phyloP scores from a whole-genome alignment of 179 eudicot genomes.

The Beta corolliflora region DNA sequence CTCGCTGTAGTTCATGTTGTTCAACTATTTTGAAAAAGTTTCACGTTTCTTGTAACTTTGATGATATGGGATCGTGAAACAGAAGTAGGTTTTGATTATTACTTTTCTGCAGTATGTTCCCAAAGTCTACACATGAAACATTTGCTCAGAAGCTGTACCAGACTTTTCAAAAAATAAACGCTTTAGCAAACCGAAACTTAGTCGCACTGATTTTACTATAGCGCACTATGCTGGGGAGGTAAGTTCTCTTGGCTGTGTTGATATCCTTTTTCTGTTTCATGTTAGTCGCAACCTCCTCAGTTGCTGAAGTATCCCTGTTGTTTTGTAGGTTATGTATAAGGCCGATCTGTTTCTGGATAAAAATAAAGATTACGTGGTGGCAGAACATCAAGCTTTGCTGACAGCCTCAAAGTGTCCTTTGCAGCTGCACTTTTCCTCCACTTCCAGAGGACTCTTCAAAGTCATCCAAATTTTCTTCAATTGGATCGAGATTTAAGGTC shows the following conservation, averaged over 20 bases:
- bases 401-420: constrained; percentile 75
- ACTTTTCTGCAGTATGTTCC: constrained; percentile 84
- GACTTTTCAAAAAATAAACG: constrained; percentile 87
- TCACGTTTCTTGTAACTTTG: neutral
- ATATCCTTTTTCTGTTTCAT: neutral
- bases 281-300: neutral
- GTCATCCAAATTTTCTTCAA: constrained; percentile 94
- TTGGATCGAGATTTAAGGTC: constrained; percentile 96
- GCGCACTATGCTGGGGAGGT: constrained; percentile 98
- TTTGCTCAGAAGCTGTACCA: constrained; percentile 99
- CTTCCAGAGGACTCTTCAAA: constrained; percentile 79
- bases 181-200: constrained; percentile 94
- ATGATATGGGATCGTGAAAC: constrained; percentile 5
- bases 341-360: constrained; percentile 94
- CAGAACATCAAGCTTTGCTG: constrained; percentile 95
- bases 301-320: constrained; percentile 17
- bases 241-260: constrained; percentile 27
- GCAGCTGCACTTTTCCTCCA: constrained; percentile 83
- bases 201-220: constrained; percentile 88
- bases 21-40: neutral
- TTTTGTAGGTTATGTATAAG: constrained; percentile 72
- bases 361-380: constrained; percentile 95
- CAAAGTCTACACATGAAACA: constrained; percentile 95
- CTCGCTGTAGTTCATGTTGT: neutral
- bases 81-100: constrained; percentile 11